Evolutionary conservation across 169 alveolate species (phyloP).

Genomic region (Plasmodium reichenowi): DNA sequence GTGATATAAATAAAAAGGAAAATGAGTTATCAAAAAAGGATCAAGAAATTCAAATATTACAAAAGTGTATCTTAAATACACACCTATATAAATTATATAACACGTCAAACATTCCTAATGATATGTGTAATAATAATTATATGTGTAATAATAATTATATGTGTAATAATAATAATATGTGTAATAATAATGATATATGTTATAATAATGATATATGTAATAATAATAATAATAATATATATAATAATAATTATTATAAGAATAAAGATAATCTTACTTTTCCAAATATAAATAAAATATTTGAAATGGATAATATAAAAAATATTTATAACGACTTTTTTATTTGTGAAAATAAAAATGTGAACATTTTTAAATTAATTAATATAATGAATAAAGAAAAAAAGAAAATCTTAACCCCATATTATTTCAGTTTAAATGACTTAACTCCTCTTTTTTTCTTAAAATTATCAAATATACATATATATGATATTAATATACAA

Average conservation of each 20-base stretch:
- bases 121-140: neutral
- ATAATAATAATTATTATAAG: neutral
- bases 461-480: conserved; percentile 61
- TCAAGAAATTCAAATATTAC: no score
- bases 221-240: neutral
- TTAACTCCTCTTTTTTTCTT: conserved; percentile 65
- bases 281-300: conserved; percentile 41
- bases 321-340: conserved; percentile 59
- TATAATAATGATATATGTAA: neutral
- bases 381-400: conserved; percentile 67
- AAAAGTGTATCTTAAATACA: no score
- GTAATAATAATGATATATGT: neutral
- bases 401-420: conserved; percentile 36
- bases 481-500: conserved; percentile 72
- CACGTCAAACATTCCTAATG: neutral
- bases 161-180: neutral
- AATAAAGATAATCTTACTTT: conserved; percentile 9
- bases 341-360: conserved; percentile 75
- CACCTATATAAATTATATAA: no score
- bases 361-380: conserved; percentile 53
- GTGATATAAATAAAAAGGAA: no score
- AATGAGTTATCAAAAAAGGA: no score
- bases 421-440: conserved; percentile 46
- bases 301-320: conserved; percentile 59
- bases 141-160: neutral